A percentile compares a stretch with the other conserved stretches of the same genome.
Evolutionary conservation across 164 flowering plant genomes (phyloP).

Genomic region (Echeveria elegans): DNA sequence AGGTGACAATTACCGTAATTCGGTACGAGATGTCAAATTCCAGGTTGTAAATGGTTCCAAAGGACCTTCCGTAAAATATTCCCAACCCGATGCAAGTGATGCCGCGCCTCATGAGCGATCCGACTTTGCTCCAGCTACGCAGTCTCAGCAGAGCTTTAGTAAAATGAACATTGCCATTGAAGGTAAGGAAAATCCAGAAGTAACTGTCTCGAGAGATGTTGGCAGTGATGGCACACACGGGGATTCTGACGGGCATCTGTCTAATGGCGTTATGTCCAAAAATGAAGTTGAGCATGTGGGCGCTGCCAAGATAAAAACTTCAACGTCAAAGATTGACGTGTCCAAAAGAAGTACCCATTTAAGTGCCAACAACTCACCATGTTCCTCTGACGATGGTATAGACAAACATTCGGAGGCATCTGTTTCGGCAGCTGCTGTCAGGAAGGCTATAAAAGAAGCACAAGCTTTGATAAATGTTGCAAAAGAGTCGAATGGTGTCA

Average conservation of each 20-base stretch:
- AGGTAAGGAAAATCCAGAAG: neutral
- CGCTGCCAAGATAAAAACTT: conserved; percentile 9
- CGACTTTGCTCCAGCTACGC: neutral
- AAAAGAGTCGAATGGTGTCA: conserved; percentile 30
- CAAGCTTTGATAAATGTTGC: conserved; percentile 42
- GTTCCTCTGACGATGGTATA: conserved; percentile 35
- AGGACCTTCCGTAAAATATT: no score
- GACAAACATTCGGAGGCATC: conserved; percentile 50
- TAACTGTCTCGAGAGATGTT: neutral
- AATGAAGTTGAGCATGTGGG: neutral
- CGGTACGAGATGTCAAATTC: neutral
- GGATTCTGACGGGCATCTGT: neutral
- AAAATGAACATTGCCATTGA: neutral
- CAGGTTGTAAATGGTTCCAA: no score
- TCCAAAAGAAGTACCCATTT: conserved; percentile 15
- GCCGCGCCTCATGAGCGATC: neutral
- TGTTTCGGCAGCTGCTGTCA: conserved; percentile 45
- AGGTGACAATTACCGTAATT: neutral
- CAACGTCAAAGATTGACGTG: conserved; percentile 12
- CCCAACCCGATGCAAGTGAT: neutral
- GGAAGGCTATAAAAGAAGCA: conserved; percentile 51
- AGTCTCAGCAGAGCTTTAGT: neutral
- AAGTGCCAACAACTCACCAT: conserved; percentile 16
- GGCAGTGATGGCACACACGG: neutral
- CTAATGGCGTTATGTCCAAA: neutral